Conservation (phyloP, 1,284 basidiomycete species). For the Agroathelia rolfsii region DNA sequence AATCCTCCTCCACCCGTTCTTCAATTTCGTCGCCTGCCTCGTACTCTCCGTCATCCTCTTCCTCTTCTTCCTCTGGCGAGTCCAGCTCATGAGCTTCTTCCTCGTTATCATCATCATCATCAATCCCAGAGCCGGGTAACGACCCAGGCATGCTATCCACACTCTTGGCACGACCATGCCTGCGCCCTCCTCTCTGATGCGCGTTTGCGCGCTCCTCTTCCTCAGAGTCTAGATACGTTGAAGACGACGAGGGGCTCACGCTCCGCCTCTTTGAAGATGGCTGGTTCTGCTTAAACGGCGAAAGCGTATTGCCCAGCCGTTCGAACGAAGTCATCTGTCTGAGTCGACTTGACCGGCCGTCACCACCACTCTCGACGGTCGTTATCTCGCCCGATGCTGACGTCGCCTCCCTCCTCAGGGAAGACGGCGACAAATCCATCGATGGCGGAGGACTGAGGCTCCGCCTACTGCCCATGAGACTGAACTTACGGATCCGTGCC, state of each 20-base stretch:
- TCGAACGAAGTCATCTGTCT: conserved; percentile 68
- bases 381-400: conserved; percentile 15
- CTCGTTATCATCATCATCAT: conserved; percentile 30
- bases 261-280: conserved; percentile 31
- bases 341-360: conserved; percentile 28
- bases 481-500: conserved; percentile 76
- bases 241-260: conserved; percentile 42
- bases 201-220: conserved; percentile 32
- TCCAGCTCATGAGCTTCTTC: conserved; percentile 22
- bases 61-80: conserved; percentile 18
- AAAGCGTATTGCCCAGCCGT: conserved; percentile 48
- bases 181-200: conserved; percentile 25
- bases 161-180: conserved; percentile 42
- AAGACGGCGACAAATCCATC: conserved; percentile 18
- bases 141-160: conserved; percentile 80
- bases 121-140: conserved; percentile 45
- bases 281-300: conserved; percentile 32
- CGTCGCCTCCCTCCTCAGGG: conserved; percentile 22
- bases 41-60: conserved; percentile 24
- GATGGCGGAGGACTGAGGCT: too few relatives aligned
- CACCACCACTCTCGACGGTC: conserved; percentile 11
- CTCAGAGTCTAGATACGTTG: conserved; percentile 40
- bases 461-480: conserved; percentile 49
- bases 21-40: conserved; percentile 31
- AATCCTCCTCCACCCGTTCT: conserved; percentile 50